Percentiles rank a stretch among this genome's conserved stretches.
Evolutionary conservation across 1,284 basidiomycete genomes (phyloP).

Genomic region (Inonotus hispidus): DNA sequence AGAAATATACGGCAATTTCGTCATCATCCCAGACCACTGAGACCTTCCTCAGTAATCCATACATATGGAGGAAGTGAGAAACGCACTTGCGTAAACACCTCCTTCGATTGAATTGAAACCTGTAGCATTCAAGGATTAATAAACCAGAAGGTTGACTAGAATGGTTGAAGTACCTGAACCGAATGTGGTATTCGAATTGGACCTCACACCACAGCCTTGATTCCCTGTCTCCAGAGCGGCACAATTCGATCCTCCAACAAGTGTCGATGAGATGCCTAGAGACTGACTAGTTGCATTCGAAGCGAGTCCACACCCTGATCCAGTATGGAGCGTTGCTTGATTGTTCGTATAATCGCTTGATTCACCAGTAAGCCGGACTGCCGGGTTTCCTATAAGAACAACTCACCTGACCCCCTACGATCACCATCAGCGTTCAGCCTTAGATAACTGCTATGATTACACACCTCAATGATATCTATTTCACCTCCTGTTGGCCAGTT

Average conservation of each 20-base stretch:
- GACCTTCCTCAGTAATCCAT: constrained; percentile 1
- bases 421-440: constrained; percentile 1
- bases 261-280: constrained; percentile 51
- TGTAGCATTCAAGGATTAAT: not conserved
- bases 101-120: constrained; percentile 67
- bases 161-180: constrained; percentile 28
- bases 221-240: constrained; percentile 62
- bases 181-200: constrained; percentile 25
- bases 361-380: constrained; percentile 24
- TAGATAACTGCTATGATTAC: not conserved
- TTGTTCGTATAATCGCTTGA: constrained; percentile 68
- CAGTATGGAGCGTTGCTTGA: constrained; percentile 77
- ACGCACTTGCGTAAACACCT: constrained; percentile 77
- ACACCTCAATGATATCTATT: constrained; percentile 80
- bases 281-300: constrained; percentile 38
- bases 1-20: constrained; percentile 80
- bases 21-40: constrained; percentile 67
- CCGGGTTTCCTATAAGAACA: not conserved
- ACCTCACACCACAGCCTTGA: constrained; percentile 63
- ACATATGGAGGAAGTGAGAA: not conserved
- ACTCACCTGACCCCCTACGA: constrained; percentile 10
- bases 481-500: constrained; percentile 76
- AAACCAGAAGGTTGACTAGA: constrained; percentile 51
- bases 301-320: constrained; percentile 61
- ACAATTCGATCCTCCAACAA: constrained; percentile 67